Base-by-base conservation (phyloP, 2,329 filamentous ascomycete species). In the Epichloe sp. region DNA sequence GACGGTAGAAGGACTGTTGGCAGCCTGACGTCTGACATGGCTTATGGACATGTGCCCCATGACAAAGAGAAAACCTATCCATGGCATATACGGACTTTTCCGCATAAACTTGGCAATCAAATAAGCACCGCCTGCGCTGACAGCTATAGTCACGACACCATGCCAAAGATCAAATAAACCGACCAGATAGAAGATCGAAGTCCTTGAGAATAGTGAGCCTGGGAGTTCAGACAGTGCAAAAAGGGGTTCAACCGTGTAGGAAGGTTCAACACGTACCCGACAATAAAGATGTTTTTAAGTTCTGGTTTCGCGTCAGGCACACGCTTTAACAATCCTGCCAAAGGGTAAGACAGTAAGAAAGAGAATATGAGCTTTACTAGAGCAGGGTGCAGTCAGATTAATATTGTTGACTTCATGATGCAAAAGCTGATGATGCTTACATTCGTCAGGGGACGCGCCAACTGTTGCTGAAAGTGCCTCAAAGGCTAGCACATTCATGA, bases 1-100 rank as follows among this genome's bases (percentile, higher is more conserved):
- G 53, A 95, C 75, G 2, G 71, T 68, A 40, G 78, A 75, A 0
- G 86, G 79, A 54, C 80, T 76, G 58, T 85, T 75, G 40, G 77
- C 71, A 40, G 82, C 78, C 67, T 95, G 88, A 40, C 94, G 86
- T 52, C 80, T 73, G 55, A 98, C 84, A 66, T 98, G 93, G 65
- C 82, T 95, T 60, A 91, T 66, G 44, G 90, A 91, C 85, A 97
- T 87, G 69, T 98, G 91, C 51, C 83, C 84, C 91, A 98, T 97
- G 52, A 95, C 73, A 63, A 95, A 96, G 47, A 88, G 74, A 67
- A 98, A 98, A 53, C 83, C 89, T 47, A 96, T 76, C 93, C 93
- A 98, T 71, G 93, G 93, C 93, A 98, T 98, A 64, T 91, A 87
- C 0, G 88, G 88, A 19, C 88, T 90, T 37, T 66, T 68, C 57